These are phyloP conservation scores for Amphirosellinia nigrospora DNA, from an alignment of 495 filamentous ascomycete species.

Conservation along the genomic window DNA sequence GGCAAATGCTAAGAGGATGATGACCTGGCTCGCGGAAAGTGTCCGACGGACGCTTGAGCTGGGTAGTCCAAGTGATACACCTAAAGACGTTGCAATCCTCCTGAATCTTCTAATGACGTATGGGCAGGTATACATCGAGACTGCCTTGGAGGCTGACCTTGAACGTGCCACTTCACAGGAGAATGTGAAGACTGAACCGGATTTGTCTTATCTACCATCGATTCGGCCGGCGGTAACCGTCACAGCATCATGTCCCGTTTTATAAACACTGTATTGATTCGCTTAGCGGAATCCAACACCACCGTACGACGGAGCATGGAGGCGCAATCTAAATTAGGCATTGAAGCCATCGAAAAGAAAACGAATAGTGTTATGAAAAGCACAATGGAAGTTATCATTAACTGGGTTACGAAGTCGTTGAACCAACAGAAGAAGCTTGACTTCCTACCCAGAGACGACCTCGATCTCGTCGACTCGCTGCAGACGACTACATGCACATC, in stretches of 20 bases:
- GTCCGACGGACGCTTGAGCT: conserved; percentile 93
- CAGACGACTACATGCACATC: conserved; percentile 85
- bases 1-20: conserved; percentile 90
- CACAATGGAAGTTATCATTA: conserved; percentile 80
- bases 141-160: conserved; percentile 84
- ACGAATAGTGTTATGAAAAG: conserved; percentile 84
- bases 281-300: conserved; percentile 83
- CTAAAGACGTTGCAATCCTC: conserved; percentile 90
- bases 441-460: conserved; percentile 88
- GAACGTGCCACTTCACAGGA: conserved; percentile 79
- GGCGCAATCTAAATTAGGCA: conserved; percentile 73
- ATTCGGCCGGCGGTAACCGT: conserved; percentile 85
- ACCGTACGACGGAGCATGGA: conserved; percentile 91
- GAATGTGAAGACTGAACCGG: conserved; percentile 79
- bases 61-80: conserved; percentile 82
- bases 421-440: conserved; percentile 87
- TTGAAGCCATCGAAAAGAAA: conserved; percentile 85
- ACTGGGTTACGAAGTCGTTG: conserved; percentile 78
- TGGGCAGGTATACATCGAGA: conserved; percentile 92
- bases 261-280: conserved; percentile 88
- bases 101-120: conserved; percentile 82
- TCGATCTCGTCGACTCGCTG: conserved; percentile 77
- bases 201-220: conserved; percentile 79
- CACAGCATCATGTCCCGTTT: conserved; percentile 89
- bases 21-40: conserved; percentile 96